Conservation (phyloP, 2,329 filamentous ascomycete species). For the Thelonectria rubi region DNA sequence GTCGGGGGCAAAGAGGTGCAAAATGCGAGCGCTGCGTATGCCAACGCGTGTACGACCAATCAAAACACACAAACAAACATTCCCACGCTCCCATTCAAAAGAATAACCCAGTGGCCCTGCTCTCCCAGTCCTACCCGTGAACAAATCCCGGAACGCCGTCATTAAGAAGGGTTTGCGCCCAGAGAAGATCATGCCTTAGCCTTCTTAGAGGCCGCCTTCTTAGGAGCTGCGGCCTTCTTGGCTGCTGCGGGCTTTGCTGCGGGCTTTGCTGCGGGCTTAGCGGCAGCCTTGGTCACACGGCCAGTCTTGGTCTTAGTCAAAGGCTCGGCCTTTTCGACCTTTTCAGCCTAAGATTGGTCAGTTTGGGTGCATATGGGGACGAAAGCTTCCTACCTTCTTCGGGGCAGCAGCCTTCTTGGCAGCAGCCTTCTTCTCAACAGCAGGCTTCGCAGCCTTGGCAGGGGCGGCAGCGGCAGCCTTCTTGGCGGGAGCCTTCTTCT, state of each 20-base stretch:
- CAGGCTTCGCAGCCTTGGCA: slow-evolving; percentile 36
- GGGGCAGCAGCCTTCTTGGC: slow-evolving; percentile 40
- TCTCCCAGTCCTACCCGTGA: slow-evolving; percentile 40
- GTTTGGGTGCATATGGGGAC: not conserved
- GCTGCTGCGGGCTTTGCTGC: slow-evolving; percentile 55
- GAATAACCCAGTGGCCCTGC: slow-evolving; percentile 40
- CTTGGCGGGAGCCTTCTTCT: slow-evolving; percentile 45
- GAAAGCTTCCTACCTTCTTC: slow-evolving; percentile 31
- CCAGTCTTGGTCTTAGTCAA: slow-evolving; percentile 86
- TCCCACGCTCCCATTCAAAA: slow-evolving; percentile 40
- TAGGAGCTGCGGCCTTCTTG: slow-evolving; percentile 56
- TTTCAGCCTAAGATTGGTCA: slow-evolving; percentile 11
- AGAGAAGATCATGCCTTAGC: slow-evolving; percentile 51
- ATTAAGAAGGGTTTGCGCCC: slow-evolving; percentile 47
- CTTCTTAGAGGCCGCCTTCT: slow-evolving; percentile 57
- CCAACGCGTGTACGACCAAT: slow-evolving; percentile 32
- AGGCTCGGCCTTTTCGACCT: slow-evolving; percentile 69
- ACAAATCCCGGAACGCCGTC: slow-evolving; percentile 49
- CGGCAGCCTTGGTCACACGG: slow-evolving; percentile 77
- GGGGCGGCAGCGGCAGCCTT: slow-evolving; percentile 43
- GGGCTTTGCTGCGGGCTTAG: slow-evolving; percentile 57
- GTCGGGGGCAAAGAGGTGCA: slow-evolving; percentile 29
- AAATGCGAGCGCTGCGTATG: slow-evolving; percentile 27
- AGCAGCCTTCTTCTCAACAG: slow-evolving; percentile 41
- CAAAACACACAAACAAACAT: slow-evolving; percentile 33